Evolutionary conservation across 345 rosid species (phyloP).

Genomic region (Hirschfeldia incana): DNA sequence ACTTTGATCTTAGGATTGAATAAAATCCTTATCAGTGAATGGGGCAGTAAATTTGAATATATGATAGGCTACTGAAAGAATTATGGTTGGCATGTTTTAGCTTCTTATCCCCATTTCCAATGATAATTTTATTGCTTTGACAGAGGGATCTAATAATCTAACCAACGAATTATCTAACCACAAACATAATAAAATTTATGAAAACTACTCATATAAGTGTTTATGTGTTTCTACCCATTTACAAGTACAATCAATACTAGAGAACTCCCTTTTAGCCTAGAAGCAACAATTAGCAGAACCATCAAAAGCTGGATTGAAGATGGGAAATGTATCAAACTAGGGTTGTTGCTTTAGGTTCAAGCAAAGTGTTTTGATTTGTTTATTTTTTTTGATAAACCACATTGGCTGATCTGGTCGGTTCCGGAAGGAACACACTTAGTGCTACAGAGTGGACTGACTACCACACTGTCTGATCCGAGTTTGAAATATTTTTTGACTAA

Average conservation of each 20-base stretch:
- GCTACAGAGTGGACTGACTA: too few species aligned
- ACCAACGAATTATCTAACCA: neutral
- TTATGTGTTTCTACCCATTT: neutral
- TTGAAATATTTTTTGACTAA: too few species aligned
- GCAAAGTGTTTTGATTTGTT: too few species aligned
- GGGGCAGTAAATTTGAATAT: too few species aligned
- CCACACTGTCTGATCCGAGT: too few species aligned
- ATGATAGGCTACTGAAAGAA: neutral
- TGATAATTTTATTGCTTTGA: neutral
- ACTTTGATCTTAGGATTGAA: too few species aligned
- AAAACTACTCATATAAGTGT: neutral
- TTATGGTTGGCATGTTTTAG: neutral
- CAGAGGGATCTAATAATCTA: neutral
- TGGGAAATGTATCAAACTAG: conserved; percentile 26
- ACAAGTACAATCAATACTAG: conserved; percentile 68
- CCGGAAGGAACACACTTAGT: too few species aligned
- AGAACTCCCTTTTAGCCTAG: conserved; percentile 53
- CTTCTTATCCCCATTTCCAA: neutral
- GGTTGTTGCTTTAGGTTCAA: neutral
- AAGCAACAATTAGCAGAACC: conserved; percentile 43
- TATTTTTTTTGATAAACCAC: too few species aligned
- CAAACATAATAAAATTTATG: neutral
- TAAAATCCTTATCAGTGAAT: too few species aligned
- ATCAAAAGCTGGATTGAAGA: conserved; percentile 49
- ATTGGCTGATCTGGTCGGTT: too few species aligned